phyloP scores from a whole-genome alignment of 1,139 yeast species.

The Nakaseomyces bracarensis region DNA sequence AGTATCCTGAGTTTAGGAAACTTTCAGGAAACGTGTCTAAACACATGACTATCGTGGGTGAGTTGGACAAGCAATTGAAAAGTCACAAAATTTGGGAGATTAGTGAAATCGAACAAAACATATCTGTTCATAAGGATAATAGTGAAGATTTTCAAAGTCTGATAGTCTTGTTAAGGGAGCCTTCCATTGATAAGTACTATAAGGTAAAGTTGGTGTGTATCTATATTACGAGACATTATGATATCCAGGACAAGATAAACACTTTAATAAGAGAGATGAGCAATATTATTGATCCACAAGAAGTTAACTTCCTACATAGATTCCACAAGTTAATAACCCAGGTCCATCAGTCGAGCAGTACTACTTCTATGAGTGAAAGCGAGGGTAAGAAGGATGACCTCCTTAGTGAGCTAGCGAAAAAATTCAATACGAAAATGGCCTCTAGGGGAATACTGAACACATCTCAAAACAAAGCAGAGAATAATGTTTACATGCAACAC shows the following conservation, averaged over 20 bases:
- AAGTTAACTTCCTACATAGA: constrained; percentile 24
- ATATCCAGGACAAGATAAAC: constrained; percentile 14
- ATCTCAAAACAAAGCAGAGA: constrained; percentile 28
- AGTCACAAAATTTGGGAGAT: constrained; percentile 65
- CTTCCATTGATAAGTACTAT: constrained; percentile 33
- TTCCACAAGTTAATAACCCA: constrained; percentile 17
- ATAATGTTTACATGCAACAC: constrained; percentile 63
- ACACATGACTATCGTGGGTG: constrained; percentile 84
- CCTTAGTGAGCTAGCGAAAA: constrained; percentile 30
- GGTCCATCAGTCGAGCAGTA: background rate
- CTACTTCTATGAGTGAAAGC: background rate
- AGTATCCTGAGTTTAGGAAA: constrained; percentile 86
- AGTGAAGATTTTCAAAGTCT: constrained; percentile 42
- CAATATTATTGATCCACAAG: constrained; percentile 16
- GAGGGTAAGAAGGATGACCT: constrained; percentile 23
- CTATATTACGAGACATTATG: constrained; percentile 63
- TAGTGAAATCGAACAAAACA: constrained; percentile 81
- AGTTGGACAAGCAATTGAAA: constrained; percentile 64
- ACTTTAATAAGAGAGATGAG: constrained; percentile 12
- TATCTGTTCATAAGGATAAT: constrained; percentile 61
- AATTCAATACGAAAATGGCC: constrained; percentile 27
- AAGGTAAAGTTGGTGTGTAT: constrained; percentile 60
- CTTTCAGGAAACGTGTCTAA: constrained; percentile 85
- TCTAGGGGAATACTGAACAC: constrained; percentile 9
- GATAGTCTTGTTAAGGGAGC: constrained; percentile 35